Evolutionary conservation across 2,329 filamentous ascomycete species (phyloP), one percentile per base, ranked within the genome.

Genomic region (Talaromyces funiculosus): DNA sequence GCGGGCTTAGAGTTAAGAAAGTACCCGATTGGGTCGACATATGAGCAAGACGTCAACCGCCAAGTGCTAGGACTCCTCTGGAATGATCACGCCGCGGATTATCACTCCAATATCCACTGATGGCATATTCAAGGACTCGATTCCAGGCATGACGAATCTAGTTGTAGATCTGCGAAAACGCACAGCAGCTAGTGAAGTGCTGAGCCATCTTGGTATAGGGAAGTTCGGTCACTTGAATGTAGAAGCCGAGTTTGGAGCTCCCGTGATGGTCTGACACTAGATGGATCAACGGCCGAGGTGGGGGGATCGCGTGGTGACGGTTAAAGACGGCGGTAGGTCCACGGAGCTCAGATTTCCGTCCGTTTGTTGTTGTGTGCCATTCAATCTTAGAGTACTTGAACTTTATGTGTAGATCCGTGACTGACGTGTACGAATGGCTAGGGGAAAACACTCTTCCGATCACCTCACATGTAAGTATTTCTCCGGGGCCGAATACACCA

Each of bases 381-480:
- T 29, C 24, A 9, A n/a, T n/a, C n/a, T n/a, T n/a, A n/a, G 10
- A 24, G 10, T 43, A 3, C 40, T 7, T 43, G 40, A 43, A 18
- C n/a, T 20, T 40, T 8, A 40, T 12, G 42, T 26, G 22, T 45
- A 10, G 12, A 42, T 22, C n/a, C 10, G 38, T 26, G 22, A 3
- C 16, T 1, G 20, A 26, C 3, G 42, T 6, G 5, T 7, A 24
- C n/a, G 40, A 16, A 42, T 20, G 20, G 43, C 14, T 9, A 18
- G 43, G 47, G 47, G 9, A 51, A 51, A 51, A 51, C 9, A 16
- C 47, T 51, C 47, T 51, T 51, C 47, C 47, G 47, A 35, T 51
- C 47, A 33, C 4, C n/a, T 33, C 47, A 33, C 14, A n/a, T 7
- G n/a, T 14, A 20, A 33, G n/a, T 10, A 31, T 22, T 42, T 9